Evolutionary conservation across 2,329 filamentous ascomycete species (phyloP).

Genomic region (Acephala macrosclerotiorum): DNA sequence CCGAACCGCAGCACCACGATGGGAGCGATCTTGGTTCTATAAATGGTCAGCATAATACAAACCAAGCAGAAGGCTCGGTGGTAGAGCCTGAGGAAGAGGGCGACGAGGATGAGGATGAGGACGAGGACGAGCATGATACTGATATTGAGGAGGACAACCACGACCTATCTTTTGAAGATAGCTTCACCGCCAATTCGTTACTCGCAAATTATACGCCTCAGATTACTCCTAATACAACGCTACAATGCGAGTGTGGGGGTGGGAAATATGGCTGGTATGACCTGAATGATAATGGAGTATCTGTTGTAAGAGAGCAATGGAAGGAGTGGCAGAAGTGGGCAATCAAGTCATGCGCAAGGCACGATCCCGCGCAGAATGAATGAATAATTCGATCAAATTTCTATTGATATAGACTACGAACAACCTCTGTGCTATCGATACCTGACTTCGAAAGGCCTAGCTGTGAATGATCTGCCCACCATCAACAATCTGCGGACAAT

Average conservation of each 20-base stretch:
- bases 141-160: conserved; percentile 24
- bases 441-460: not conserved
- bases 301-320: conserved; percentile 55
- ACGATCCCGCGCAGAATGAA: conserved; percentile 24
- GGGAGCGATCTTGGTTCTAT: conserved; percentile 9
- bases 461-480: conserved; percentile 53
- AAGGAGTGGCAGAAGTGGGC: conserved; percentile 65
- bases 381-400: conserved; percentile 22
- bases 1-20: conserved; percentile 22
- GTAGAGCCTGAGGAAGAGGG: conserved; percentile 24
- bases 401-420: not conserved
- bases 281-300: conserved; percentile 55
- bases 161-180: conserved; percentile 11
- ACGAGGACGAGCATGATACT: conserved; percentile 21
- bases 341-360: conserved; percentile 50
- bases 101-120: conserved; percentile 21
- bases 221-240: not conserved
- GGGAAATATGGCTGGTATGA: conserved; percentile 35
- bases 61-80: conserved; percentile 37
- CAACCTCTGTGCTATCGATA: not conserved
- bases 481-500: conserved; percentile 52
- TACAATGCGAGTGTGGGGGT: not conserved
- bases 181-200: conserved; percentile 43
- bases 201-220: not conserved
- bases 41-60: conserved; percentile 17